Evolutionary conservation across 768 basidiomycete genomes (phyloP), one percentile per base, ranked within the genome.

Genomic region (Mycena haematopus): DNA sequence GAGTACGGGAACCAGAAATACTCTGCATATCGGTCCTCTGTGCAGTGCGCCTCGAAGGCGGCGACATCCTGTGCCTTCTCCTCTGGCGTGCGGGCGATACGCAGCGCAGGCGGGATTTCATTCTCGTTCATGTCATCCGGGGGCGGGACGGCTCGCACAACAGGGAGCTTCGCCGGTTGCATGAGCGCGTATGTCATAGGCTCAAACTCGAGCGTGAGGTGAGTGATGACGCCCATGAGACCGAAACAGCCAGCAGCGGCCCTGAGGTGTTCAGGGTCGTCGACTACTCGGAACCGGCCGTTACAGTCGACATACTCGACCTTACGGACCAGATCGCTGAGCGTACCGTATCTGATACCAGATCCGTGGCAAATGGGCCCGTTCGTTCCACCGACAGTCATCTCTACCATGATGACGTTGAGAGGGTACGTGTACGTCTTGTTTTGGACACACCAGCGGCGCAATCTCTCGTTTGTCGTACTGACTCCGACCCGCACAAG

Each of bases 1-100:
- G 71, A 68, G 49, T 69, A 72, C 40, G 73, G 69, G 65, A 74
- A 74, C 73, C 73, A 73, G 49, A 74, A 74, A 68, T 68, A 74
- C 60, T 74, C 73, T 35, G 69, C 53, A 58, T 72, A 72, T 13
- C 14, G 29, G 29, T 31, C 29, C 29, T 31, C 29, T 31, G 29
- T 31, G 29, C 29, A 31, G 29, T 31, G 29, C 29, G 29, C 29
- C 29, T 31, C 29, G 29, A 31, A 31, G 29, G 29, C 29, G 29
- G 29, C 29, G 29, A 31, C 29, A 9, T 31, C 29, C 29, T 31
- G 29, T 31, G 29, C 29, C 9, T 31, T 31, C 29, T 31, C 29
- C 29, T 31, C 29, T 4, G 29, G 29, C 9, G 29, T 31, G 29
- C 29, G 29, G 29, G 29, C 29, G 29, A 31, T 31, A 53, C 70